Percentiles rank a stretch among this genome's conserved stretches.
Evolutionary conservation across 148 eudicot species (phyloP).

Genomic region (Rheum nobile): DNA sequence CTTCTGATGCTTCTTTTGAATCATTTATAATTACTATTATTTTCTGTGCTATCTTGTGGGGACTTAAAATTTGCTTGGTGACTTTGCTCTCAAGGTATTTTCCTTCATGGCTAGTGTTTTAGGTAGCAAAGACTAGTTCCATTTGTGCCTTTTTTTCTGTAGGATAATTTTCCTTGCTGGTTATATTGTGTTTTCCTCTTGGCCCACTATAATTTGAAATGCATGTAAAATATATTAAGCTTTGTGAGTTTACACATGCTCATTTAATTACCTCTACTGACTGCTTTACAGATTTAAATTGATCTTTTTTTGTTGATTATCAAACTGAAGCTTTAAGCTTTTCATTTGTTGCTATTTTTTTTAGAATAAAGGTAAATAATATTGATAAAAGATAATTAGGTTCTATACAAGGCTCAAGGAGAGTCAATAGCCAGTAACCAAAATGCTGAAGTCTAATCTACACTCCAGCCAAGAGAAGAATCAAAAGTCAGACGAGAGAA

Average conservation of each 20-base stretch:
- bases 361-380: too few species aligned
- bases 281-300: background rate
- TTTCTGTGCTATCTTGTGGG: slow-evolving; percentile 37
- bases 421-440: too few species aligned
- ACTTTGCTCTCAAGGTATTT: slow-evolving; percentile 80
- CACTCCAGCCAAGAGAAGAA: too few species aligned
- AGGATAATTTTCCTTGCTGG: background rate
- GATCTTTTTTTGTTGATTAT: background rate
- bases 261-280: background rate
- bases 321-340: background rate
- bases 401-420: too few species aligned
- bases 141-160: too few species aligned
- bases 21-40: background rate
- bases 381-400: too few species aligned
- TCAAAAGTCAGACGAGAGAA: too few species aligned
- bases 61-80: slow-evolving; percentile 93
- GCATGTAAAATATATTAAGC: background rate
- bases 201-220: background rate
- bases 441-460: too few species aligned
- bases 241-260: background rate
- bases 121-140: too few species aligned
- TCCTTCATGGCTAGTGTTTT: background rate
- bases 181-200: too few species aligned
- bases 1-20: background rate
- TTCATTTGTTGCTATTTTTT: too few species aligned